These are phyloP conservation scores for Colletotrichum sp. DNA, from an alignment of 2,329 filamentous ascomycete genomes.

Conservation along the genomic window DNA sequence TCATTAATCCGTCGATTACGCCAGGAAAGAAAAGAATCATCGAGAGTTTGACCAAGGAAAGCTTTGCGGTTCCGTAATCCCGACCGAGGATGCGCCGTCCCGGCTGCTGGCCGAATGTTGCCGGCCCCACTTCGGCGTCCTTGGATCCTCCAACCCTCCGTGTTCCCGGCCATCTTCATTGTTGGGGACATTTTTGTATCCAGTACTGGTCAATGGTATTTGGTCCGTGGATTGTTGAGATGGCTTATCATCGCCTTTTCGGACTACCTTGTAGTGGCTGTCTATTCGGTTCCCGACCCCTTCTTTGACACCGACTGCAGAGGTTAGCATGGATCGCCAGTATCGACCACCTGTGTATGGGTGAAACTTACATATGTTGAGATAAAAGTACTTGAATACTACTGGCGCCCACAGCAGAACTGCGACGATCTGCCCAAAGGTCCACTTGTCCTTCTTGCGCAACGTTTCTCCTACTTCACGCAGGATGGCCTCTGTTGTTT, in stretches of 20 bases:
- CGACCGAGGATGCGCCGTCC: neutral
- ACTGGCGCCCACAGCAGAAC: slow-evolving; percentile 27
- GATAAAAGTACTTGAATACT: slow-evolving; percentile 23
- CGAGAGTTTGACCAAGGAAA: neutral
- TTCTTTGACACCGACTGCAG: neutral
- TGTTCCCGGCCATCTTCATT: neutral
- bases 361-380: slow-evolving; percentile 20
- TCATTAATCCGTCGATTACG: neutral
- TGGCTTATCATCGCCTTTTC: fast-evolving
- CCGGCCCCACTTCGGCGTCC: neutral
- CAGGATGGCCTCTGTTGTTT: too few relatives aligned
- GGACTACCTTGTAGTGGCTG: neutral
- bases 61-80: neutral
- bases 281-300: neutral
- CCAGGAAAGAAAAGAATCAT: neutral
- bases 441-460: slow-evolving; percentile 14
- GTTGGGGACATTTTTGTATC: neutral
- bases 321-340: neutral
- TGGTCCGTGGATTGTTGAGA: neutral
- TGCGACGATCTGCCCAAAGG: slow-evolving; percentile 29
- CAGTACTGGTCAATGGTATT: neutral
- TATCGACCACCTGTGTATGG: fast-evolving
- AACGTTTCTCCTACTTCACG: neutral
- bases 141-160: neutral
- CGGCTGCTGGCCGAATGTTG: neutral